Evolutionary conservation across 2,329 filamentous ascomycete species (phyloP), one percentile per base, ranked within the genome.

Genomic region (Aureobasidium pullulans): DNA sequence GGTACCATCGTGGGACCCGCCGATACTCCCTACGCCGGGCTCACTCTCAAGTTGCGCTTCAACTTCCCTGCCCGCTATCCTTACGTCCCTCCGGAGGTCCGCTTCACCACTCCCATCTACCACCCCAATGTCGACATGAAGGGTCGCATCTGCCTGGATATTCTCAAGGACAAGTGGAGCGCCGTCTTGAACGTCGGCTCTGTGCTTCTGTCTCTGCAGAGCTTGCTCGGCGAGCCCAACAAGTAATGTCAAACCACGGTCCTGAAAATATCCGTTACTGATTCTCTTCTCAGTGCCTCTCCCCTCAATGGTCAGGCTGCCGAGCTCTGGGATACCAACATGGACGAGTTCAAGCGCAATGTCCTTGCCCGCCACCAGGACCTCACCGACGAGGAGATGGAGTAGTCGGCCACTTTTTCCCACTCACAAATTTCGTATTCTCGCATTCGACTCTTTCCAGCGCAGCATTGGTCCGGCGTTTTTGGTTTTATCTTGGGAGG

Each of bases 101-200:
- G 96, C 61, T 99, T 96, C 85, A 96, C 92, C 79, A 99, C 95
- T 6, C 94, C 94, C 39, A 96, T 99, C 76, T 99, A 97, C 80
- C 94, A 99, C 75, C 94, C 94, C 57, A 99, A 99, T 69, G 90
- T 99, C 67, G 94, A 99, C 77, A 96, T 99, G 78, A 92, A 89
- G 3, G 94, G 94, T 42, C 84, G 94, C 60, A 99, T 99, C 75
- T 99, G 94, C 74, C 81, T 99, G 62, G 95, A 99, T 71, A 99
- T 99, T 66, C 81, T 99, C 65, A 97, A 96, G 62, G 94, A 97
- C 75, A 96, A 96, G 79, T 99, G 94, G 94, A 96, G 91, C 61
- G 91, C 94, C 16, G 92, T 95, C 44, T 95, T 96, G 81, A 97
- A 97, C 71, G 91, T 96, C 63, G 90, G 95, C 74, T 96, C 88